Percentiles rank a stretch among this genome's conserved stretches.
Conservation (phyloP, 139 green algal species). For the Picochlorum sp. region DNA sequence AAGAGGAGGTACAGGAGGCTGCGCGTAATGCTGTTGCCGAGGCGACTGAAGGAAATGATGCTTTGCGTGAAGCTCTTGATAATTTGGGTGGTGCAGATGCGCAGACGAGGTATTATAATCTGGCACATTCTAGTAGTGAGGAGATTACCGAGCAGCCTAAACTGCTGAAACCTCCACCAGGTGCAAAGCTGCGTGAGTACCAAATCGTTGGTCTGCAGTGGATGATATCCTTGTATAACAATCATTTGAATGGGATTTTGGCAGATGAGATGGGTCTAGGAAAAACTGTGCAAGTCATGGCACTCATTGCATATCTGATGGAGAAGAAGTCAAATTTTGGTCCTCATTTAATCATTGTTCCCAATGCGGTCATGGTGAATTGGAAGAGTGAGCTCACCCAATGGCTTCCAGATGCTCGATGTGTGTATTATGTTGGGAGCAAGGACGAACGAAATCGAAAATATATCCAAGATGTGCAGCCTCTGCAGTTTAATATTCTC, state of each 20-base stretch:
- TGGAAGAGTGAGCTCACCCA: slow-evolving; percentile 86
- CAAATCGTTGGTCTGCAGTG: slow-evolving; percentile 91
- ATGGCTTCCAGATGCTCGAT: slow-evolving; percentile 76
- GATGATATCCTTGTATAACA: slow-evolving; percentile 96
- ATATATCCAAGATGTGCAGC: slow-evolving; percentile 49
- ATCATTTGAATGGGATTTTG: slow-evolving; percentile 93
- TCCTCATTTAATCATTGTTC: slow-evolving; percentile 96
- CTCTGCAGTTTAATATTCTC: slow-evolving; percentile 90
- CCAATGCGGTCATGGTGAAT: slow-evolving; percentile 96
- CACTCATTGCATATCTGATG: slow-evolving; percentile 89
- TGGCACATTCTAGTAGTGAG: slow-evolving; percentile 47
- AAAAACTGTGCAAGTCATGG: slow-evolving; percentile 95
- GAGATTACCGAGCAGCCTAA: slow-evolving; percentile 55
- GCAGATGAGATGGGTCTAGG: slow-evolving; percentile 89
- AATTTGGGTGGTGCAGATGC: slow-evolving; percentile 34
- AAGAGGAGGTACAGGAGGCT: slow-evolving; percentile 62
- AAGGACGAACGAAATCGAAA: slow-evolving; percentile 65
- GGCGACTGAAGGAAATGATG: slow-evolving; percentile 29
- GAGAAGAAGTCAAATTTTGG: slow-evolving; percentile 91
- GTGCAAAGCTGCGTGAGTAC: slow-evolving; percentile 78
- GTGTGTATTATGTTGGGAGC: slow-evolving; percentile 65
- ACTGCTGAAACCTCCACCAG: slow-evolving; percentile 51
- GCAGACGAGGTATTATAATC: slow-evolving; percentile 57
- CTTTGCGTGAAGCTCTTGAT: slow-evolving; percentile 21
- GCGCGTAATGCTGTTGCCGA: slow-evolving; percentile 45